Evolutionary conservation across 306 rosid genomes (phyloP).

Genomic region (Amphicarpaea edgeworthii): DNA sequence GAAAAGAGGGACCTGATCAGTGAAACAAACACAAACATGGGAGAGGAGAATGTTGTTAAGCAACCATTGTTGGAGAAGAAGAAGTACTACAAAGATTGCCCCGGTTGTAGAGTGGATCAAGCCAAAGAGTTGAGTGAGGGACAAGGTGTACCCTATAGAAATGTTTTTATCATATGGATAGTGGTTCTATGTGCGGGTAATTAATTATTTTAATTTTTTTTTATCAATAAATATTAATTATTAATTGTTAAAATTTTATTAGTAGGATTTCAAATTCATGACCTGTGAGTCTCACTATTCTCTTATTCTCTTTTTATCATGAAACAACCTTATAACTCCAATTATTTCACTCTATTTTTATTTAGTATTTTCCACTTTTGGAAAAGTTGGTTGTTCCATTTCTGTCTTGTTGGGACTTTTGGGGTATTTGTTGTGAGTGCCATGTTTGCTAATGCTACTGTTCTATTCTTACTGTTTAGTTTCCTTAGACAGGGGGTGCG

Average conservation of each 20-base stretch:
- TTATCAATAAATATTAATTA: too few relatives aligned
- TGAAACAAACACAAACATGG: not conserved
- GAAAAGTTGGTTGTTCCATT: not conserved
- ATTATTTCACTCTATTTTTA: not conserved
- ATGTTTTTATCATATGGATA: slow-evolving; percentile 54
- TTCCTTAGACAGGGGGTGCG: too few relatives aligned
- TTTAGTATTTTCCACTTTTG: not conserved
- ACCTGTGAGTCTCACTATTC: too few relatives aligned
- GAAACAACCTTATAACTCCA: too few relatives aligned
- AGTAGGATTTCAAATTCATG: too few relatives aligned
- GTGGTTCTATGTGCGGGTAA: slow-evolving; percentile 58
- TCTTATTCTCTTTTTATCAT: too few relatives aligned
- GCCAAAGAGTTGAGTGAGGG: slow-evolving; percentile 1
- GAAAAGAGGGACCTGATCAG: not conserved
- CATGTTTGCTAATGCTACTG: too few relatives aligned
- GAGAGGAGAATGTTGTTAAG: not conserved
- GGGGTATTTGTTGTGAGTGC: not conserved
- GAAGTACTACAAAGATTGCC: not conserved
- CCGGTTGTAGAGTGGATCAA: not conserved
- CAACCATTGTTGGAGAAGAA: not conserved
- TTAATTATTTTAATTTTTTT: too few relatives aligned
- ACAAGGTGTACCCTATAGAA: slow-evolving; percentile 51
- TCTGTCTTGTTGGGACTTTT: not conserved
- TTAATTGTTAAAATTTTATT: too few relatives aligned
- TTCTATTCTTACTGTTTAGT: too few relatives aligned